Percentiles rank a stretch among this genome's conserved stretches.
phyloP scores from a whole-genome alignment of 1,284 basidiomycete genomes.

The Cutaneotrichosporon daszewskae region DNA sequence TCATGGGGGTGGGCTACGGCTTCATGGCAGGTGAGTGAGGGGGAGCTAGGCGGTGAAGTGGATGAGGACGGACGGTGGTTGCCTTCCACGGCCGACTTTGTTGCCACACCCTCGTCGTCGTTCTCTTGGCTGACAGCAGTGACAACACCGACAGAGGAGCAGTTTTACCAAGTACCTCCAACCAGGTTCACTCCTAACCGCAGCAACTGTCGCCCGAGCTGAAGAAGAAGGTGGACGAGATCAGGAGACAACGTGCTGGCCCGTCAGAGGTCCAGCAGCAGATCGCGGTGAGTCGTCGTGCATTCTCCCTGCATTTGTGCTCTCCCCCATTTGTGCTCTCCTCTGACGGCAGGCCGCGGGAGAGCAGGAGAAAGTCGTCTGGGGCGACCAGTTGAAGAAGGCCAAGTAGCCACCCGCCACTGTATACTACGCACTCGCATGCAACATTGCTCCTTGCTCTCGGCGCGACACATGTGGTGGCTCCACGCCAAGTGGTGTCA shows the following conservation, averaged over 20 bases:
- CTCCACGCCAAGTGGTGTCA: too few species aligned
- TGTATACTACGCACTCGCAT: background rate
- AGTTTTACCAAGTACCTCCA: slow-evolving; percentile 39
- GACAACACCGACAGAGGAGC: slow-evolving; percentile 40
- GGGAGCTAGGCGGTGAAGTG: background rate
- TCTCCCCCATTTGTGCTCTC: too few species aligned
- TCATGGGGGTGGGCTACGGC: slow-evolving; percentile 11
- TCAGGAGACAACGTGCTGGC: slow-evolving; percentile 31
- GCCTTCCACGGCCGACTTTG: too few species aligned
- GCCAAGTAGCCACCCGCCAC: background rate
- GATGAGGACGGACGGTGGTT: background rate
- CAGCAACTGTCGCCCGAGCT: slow-evolving; percentile 41
- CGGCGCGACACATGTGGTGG: background rate
- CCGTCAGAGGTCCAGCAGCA: slow-evolving; percentile 12
- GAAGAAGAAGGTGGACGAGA: slow-evolving; percentile 40
- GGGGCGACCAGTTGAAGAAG: slow-evolving; percentile 19
- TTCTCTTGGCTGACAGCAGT: slow-evolving; percentile 17
- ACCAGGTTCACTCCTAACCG: slow-evolving; percentile 7
- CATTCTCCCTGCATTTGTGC: background rate
- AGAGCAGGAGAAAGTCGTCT: slow-evolving; percentile 23
- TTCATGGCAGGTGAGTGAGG: slow-evolving; percentile 8
- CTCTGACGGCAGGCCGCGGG: slow-evolving; percentile 17
- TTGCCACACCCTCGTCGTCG: too few species aligned
- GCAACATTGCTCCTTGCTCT: background rate
- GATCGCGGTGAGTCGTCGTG: slow-evolving; percentile 6